Percentiles rank a stretch among this genome's conserved stretches.
Evolutionary conservation across 345 rosid genomes (phyloP).

Genomic region (Kandelia obovata): DNA sequence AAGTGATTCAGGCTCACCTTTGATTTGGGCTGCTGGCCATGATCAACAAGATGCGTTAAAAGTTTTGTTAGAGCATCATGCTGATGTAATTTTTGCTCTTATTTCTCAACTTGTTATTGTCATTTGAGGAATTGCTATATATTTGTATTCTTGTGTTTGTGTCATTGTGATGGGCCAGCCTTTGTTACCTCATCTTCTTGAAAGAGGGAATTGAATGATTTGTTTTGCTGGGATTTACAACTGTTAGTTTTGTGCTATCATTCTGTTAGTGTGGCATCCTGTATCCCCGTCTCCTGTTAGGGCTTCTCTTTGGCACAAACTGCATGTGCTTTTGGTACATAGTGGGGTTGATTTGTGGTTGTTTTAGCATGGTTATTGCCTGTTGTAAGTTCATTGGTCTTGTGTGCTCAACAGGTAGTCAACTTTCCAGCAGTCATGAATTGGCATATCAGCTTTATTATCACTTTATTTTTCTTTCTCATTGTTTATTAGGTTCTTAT

Average conservation of each 20-base stretch:
- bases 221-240: neutral
- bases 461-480: neutral
- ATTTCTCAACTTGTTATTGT: neutral
- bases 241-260: neutral
- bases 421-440: neutral
- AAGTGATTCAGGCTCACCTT: constrained; percentile 88
- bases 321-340: neutral
- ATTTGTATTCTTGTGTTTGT: neutral
- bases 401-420: neutral
- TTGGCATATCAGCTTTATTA: neutral
- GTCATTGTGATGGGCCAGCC: neutral
- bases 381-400: neutral
- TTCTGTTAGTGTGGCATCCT: neutral
- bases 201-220: neutral
- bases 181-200: neutral
- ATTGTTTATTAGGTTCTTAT: neutral
- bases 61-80: constrained; percentile 70
- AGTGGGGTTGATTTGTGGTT: neutral
- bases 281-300: too few species aligned
- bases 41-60: constrained; percentile 66
- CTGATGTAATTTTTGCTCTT: constrained; percentile 46
- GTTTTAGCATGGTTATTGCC: neutral
- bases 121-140: neutral
- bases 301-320: neutral
- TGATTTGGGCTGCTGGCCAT: constrained; percentile 94